Percentiles rank a stretch among this genome's conserved stretches.
Evolutionary conservation across 345 rosid genomes (phyloP).

Genomic region (Citrus inodora): DNA sequence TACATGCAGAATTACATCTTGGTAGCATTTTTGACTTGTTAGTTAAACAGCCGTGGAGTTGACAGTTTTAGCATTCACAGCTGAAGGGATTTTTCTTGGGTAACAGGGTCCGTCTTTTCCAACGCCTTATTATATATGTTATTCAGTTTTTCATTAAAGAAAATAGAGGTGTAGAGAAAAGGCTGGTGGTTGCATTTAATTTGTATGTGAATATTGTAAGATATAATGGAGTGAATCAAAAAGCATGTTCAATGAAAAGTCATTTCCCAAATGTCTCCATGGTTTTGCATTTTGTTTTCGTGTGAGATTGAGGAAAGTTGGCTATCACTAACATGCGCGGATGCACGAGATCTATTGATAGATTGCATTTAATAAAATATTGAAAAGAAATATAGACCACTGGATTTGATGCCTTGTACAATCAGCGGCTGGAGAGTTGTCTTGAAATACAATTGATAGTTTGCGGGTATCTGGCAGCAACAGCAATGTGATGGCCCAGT

Average conservation of each 20-base stretch:
- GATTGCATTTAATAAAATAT: no score
- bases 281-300: background rate
- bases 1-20: background rate
- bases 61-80: background rate
- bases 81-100: background rate
- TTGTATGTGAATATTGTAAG: constrained; percentile 14
- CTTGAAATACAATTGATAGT: no score
- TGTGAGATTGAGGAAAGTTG: background rate
- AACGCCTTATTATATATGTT: background rate
- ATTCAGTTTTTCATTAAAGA: constrained; percentile 1
- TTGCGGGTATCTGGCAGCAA: no score
- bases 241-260: background rate
- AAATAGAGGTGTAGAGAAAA: constrained; percentile 6
- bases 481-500: no score
- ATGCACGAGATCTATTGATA: no score
- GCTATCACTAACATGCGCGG: no score
- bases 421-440: no score
- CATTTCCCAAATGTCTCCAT: no score
- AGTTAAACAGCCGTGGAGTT: background rate
- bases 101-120: background rate
- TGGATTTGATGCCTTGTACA: no score
- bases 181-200: background rate
- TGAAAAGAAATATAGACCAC: no score
- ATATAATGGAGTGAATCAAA: constrained; percentile 7
- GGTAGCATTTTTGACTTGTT: background rate